phyloP scores from a whole-genome alignment of 768 basidiomycete species.

The Podaxis rugospora region DNA sequence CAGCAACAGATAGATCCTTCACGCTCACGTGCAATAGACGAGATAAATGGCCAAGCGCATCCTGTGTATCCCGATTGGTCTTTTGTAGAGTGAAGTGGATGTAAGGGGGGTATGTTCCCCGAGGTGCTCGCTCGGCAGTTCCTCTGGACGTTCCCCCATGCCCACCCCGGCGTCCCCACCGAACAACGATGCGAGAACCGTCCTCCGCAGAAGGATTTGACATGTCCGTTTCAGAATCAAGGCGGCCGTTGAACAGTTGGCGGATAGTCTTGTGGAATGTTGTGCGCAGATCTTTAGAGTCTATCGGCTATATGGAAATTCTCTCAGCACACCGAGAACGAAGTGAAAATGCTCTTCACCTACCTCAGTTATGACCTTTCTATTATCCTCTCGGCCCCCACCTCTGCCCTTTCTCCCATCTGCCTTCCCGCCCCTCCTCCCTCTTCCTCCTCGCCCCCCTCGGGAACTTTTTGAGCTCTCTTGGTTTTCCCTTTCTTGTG shows the following conservation, averaged over 20 bases:
- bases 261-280: slow-evolving; percentile 79
- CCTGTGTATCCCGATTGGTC: slow-evolving; percentile 96
- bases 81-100: slow-evolving; percentile 98
- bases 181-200: slow-evolving; percentile 75
- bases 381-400: slow-evolving; percentile 50
- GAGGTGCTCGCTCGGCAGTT: slow-evolving; percentile 38
- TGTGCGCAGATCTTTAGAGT: slow-evolving; percentile 75
- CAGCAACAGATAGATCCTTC: slow-evolving; percentile 86
- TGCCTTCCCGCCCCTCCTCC: slow-evolving; percentile 30
- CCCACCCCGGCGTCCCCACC: slow-evolving; percentile 61
- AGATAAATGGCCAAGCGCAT: slow-evolving; percentile 78
- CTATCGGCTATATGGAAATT: slow-evolving; percentile 58
- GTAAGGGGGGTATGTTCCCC: slow-evolving; percentile 76
- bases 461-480: not conserved
- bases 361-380: slow-evolving; percentile 82
- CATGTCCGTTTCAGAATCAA: slow-evolving; percentile 78
- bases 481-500: slow-evolving; percentile 10
- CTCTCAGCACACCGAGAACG: not conserved
- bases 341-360: slow-evolving; percentile 27
- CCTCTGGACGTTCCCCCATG: slow-evolving; percentile 43
- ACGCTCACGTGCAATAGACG: slow-evolving; percentile 70
- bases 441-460: slow-evolving; percentile 20
- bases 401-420: slow-evolving; percentile 43
- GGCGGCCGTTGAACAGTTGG: slow-evolving; percentile 74
- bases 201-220: slow-evolving; percentile 46